A percentile compares a stretch with the other conserved stretches of the same genome.
These are phyloP conservation scores for Glebionis coronaria DNA, from an alignment of 129 eudicot species.

Conservation along the genomic window DNA sequence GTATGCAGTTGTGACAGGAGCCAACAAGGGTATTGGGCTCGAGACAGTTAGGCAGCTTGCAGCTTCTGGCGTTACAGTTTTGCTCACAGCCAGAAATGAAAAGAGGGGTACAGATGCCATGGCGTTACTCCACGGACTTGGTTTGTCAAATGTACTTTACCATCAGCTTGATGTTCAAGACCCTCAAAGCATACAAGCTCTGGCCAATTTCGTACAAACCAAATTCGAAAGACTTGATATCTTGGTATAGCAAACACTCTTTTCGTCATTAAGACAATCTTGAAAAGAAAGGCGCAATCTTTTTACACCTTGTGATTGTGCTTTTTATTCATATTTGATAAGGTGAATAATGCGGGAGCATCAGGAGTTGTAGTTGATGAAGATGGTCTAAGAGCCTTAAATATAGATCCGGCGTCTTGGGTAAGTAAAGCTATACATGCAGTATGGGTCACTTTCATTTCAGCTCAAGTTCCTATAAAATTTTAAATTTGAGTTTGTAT, in stretches of 20 bases:
- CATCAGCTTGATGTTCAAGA: slow-evolving; percentile 86
- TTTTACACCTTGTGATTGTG: not conserved
- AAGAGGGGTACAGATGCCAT: slow-evolving; percentile 61
- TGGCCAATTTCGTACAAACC: slow-evolving; percentile 47
- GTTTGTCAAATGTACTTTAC: slow-evolving; percentile 59
- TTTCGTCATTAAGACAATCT: not conserved
- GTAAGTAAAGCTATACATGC: slow-evolving; percentile 29
- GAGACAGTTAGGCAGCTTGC: slow-evolving; percentile 77
- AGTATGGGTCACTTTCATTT: not conserved
- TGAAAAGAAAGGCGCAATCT: not conserved
- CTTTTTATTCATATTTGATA: slow-evolving; percentile 2
- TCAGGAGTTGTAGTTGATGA: slow-evolving; percentile 75
- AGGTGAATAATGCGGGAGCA: slow-evolving; percentile 93
- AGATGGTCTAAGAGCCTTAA: slow-evolving; percentile 61
- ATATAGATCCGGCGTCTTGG: slow-evolving; percentile 66
- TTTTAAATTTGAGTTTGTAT: not conserved
- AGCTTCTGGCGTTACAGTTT: slow-evolving; percentile 52
- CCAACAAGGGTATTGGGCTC: slow-evolving; percentile 87
- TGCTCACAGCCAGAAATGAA: slow-evolving; percentile 72
- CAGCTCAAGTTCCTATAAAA: too few relatives aligned
- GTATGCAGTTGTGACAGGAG: slow-evolving; percentile 87
- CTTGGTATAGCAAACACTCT: slow-evolving; percentile 45
- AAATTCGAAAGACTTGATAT: slow-evolving; percentile 69
- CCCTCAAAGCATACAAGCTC: slow-evolving; percentile 44
- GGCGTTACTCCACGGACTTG: slow-evolving; percentile 41